Evolutionary conservation across 139 green algal species (phyloP), one percentile per base, ranked within the genome.

Genomic region (Tetraselmis chui): DNA sequence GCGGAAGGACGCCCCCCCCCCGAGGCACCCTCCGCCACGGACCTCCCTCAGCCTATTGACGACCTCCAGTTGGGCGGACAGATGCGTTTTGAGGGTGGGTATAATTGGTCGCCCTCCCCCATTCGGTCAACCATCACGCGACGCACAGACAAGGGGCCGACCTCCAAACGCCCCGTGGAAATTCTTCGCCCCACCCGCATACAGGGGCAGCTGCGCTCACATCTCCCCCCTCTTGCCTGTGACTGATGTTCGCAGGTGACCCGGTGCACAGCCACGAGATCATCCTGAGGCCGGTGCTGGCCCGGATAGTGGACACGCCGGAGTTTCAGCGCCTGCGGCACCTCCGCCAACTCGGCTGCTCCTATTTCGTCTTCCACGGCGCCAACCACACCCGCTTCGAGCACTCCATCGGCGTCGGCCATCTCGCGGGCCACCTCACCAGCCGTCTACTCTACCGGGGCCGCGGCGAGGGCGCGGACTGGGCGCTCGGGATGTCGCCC

Each of bases 381-480:
- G 95, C 95, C 11, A 86, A 81, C n/a, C 95, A 98, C 87, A 94
- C 87, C 79, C 90, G 95, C 74, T 95, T 94, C 79, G 92, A 97
- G 85, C 95, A 98, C 89, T 94, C 86, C 24, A 81, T 98, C 27
- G 95, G 95, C 1, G 91, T 94, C 0, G 90, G 86, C 0, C 85
- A 94, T 81, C 85, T 94, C 76, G 94, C 90, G 0, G 76, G 30
- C 58, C 32, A 2, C 1, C 26, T 83, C 18, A 59, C 28, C 2
- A 27, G 0, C 2, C 28, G 1, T 75, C n/a, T 29, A 23, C 23
- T 76, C 28, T 30, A 80, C 59, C 28, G 24, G 1, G 30, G 5
- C 78, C 59, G 26, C 76, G 75, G 28, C 79, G 29, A 79, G 32
- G 29, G 58, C 83, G 18, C n/a, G 59, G 24, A 77, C 79, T 67